Evolutionary conservation across 2,329 filamentous ascomycete genomes (phyloP), one percentile per base, ranked within the genome.

Genomic region (Alternaria longipes): DNA sequence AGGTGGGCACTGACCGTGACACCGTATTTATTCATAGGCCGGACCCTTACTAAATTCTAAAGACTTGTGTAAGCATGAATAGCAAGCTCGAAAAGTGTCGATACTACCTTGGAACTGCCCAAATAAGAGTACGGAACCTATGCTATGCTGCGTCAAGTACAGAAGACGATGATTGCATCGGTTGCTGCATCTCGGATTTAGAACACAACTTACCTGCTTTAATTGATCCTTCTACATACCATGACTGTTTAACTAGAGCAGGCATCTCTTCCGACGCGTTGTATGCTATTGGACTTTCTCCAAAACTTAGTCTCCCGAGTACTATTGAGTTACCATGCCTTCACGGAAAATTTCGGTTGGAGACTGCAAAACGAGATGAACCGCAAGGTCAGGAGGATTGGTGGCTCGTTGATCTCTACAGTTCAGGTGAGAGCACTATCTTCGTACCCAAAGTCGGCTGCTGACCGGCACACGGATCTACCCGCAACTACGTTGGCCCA

Each of bases 381-480:
- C 38, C 20, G 18, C 16, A 50, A 28, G 14, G 24, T 26, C 5
- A 56, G 24, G 40, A 62, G 6, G 11, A 60, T 41, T 67, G 28
- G 62, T 67, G 28, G 64, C 24, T 49, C 9, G 34, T 67, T 26
- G 20, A 65, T 57, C 44, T 67, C 5, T 67, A 60, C 14, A 54
- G 30, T 57, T 56, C 14, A 55, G 50, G 62, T 67, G 14, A 64
- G 26, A 22, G 42, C 16, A 36, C 8, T 18, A 38, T 38, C 34
- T n/a, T 58, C 4, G 5, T 56, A 36, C 20, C 28, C 14, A 50
- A n/a, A 51, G 4, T 36, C 5, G 5, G 46, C 24, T 59, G 16
- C 42, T 63, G 32, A 64, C 46, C 5, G 8, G 52, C 12, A 32
- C 14, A 56, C 14, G 42, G 58, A 59, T 26, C 20, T 34, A 38